These are phyloP conservation scores for Yamadazyma sp. DNA, from an alignment of 805 yeast species.

Conservation along the genomic window DNA sequence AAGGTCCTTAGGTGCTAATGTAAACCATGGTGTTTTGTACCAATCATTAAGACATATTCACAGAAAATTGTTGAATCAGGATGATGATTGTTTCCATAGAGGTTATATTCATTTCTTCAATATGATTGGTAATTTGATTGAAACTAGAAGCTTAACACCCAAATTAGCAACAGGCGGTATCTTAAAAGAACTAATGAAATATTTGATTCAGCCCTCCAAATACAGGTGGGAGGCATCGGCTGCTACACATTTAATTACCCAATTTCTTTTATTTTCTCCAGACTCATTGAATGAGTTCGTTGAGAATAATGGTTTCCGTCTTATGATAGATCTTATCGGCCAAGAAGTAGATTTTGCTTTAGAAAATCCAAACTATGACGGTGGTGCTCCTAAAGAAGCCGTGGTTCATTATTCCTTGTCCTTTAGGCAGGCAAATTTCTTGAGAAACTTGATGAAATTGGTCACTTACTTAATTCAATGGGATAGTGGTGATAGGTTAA, in stretches of 20 bases:
- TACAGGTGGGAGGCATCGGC: conserved; percentile 59
- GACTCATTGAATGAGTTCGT: conserved; percentile 64
- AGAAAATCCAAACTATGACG: conserved; percentile 54
- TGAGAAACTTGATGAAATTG: conserved; percentile 54
- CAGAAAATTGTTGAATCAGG: conserved; percentile 44
- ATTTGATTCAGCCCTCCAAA: conserved; percentile 50
- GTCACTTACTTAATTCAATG: conserved; percentile 60
- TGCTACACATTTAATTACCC: conserved; percentile 57
- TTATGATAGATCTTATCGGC: conserved; percentile 57
- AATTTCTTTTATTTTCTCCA: conserved; percentile 38
- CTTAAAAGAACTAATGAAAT: conserved; percentile 59
- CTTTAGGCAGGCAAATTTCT: conserved; percentile 54
- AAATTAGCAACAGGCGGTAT: conserved; percentile 75
- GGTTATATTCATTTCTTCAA: conserved; percentile 57
- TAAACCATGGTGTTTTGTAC: conserved; percentile 78
- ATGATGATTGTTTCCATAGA: conserved; percentile 26
- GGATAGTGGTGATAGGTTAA: conserved; percentile 80
- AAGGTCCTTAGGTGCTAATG: conserved; percentile 78
- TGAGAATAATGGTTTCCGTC: conserved; percentile 60
- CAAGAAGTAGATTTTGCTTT: conserved; percentile 66
- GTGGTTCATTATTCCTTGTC: conserved; percentile 51
- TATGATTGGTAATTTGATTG: conserved; percentile 59
- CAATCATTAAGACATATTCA: conserved; percentile 66
- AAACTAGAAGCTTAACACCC: conserved; percentile 50
- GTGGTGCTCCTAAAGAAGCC: conserved; percentile 52